Evolutionary conservation across 805 yeast genomes (phyloP).

Genomic region (Priceomyces melissophilus): DNA sequence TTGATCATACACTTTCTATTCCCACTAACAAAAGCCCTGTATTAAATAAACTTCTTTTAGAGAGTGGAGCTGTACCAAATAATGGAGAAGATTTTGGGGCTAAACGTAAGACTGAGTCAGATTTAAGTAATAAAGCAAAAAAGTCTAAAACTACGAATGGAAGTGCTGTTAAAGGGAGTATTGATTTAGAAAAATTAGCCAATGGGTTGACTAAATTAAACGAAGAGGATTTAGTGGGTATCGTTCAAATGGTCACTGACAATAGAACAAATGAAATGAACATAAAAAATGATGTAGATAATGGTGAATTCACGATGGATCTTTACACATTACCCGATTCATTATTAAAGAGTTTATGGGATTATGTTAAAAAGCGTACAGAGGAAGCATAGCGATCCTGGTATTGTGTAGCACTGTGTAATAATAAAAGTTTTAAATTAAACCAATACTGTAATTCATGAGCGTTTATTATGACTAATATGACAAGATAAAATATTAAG

Average conservation of each 20-base stretch:
- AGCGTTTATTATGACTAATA: too few species aligned
- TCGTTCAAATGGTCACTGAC: conserved; percentile 97
- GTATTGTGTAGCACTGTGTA: conserved; percentile 4
- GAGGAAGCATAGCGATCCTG: conserved; percentile 19
- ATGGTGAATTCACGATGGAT: conserved; percentile 97
- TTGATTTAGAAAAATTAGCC: conserved; percentile 88
- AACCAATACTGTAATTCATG: background rate
- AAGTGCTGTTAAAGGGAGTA: conserved; percentile 61
- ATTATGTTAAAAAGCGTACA: conserved; percentile 76
- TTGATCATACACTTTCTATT: conserved; percentile 72
- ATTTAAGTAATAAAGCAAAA: conserved; percentile 39
- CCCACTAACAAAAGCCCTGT: conserved; percentile 70
- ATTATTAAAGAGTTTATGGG: conserved; percentile 89
- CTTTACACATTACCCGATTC: conserved; percentile 89
- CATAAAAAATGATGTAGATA: conserved; percentile 91
- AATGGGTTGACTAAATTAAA: conserved; percentile 81
- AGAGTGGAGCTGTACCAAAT: conserved; percentile 76
- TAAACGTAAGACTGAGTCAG: conserved; percentile 28
- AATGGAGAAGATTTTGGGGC: conserved; percentile 18
- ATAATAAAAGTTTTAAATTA: conserved; percentile 3
- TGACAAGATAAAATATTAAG: too few species aligned
- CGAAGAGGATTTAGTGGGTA: conserved; percentile 91
- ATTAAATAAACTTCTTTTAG: conserved; percentile 67
- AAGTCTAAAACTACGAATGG: conserved; percentile 48
- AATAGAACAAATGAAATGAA: conserved; percentile 94